A percentile compares a stretch with the other conserved stretches of the same genome.
These are phyloP conservation scores for Phalaenopsis aphrodite DNA, from an alignment of 106 monocot species.

Conservation along the genomic window DNA sequence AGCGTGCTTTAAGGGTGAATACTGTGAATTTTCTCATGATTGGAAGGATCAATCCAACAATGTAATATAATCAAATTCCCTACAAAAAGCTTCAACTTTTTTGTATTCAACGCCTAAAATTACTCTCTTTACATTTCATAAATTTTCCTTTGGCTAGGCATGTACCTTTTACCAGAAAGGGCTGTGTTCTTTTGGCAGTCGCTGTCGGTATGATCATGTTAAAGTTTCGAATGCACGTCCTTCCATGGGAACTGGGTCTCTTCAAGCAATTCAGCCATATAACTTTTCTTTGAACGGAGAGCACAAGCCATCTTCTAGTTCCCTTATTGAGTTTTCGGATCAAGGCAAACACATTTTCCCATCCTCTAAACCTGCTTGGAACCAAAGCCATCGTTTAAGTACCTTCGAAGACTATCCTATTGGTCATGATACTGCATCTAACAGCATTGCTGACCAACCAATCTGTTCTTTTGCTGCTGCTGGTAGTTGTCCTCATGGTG, in stretches of 20 bases:
- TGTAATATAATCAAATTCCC: slow-evolving; percentile 29
- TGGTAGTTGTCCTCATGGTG: slow-evolving; percentile 75
- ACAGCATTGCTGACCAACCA: slow-evolving; percentile 45
- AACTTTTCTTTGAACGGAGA: slow-evolving; percentile 14
- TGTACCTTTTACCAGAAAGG: slow-evolving; percentile 99
- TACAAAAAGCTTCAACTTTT: not conserved
- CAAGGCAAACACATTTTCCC: slow-evolving; percentile 16
- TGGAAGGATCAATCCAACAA: slow-evolving; percentile 85
- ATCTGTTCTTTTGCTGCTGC: slow-evolving; percentile 98
- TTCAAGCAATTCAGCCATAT: slow-evolving; percentile 15
- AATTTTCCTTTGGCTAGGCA: slow-evolving; percentile 27
- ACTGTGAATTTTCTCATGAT: slow-evolving; percentile 96
- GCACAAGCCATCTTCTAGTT: slow-evolving; percentile 13
- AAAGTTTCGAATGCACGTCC: slow-evolving; percentile 37
- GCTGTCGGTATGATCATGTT: slow-evolving; percentile 92
- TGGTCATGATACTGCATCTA: slow-evolving; percentile 4
- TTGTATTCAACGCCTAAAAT: not conserved
- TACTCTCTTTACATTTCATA: not conserved
- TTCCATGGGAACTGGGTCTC: slow-evolving; percentile 12
- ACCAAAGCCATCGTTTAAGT: slow-evolving; percentile 10
- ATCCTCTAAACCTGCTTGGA: slow-evolving; percentile 32
- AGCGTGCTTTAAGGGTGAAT: slow-evolving; percentile 86
- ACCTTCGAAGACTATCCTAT: slow-evolving; percentile 7
- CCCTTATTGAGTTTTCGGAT: slow-evolving; percentile 11
- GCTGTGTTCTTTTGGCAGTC: slow-evolving; percentile 80